phyloP scores from a whole-genome alignment of 352 stramenopile species.

The Phytophthora capsici region DNA sequence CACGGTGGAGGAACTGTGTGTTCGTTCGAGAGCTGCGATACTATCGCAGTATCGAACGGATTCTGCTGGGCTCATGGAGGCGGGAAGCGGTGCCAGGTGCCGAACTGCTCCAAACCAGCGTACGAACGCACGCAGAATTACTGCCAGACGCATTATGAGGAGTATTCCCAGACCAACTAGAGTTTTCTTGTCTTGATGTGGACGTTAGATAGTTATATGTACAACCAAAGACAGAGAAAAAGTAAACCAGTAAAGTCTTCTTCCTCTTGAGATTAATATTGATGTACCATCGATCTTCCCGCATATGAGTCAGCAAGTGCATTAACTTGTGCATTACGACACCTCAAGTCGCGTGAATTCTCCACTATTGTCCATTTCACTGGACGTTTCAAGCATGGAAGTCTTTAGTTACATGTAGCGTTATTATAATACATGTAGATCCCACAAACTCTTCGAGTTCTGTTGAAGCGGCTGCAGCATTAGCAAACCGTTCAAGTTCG shows the following conservation, averaged over 20 bases:
- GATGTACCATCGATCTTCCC: too few relatives aligned
- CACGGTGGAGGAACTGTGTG: slow-evolving; percentile 65
- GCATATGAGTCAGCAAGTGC: slow-evolving; percentile 12
- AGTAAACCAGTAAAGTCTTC: not conserved
- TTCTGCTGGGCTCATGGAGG: slow-evolving; percentile 55
- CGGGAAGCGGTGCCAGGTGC: slow-evolving; percentile 50
- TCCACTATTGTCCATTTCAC: slow-evolving; percentile 1
- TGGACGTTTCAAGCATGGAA: not conserved
- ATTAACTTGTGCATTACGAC: slow-evolving; percentile 3
- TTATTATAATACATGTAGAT: too few relatives aligned
- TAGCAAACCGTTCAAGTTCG: slow-evolving; percentile 18
- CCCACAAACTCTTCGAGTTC: too few relatives aligned
- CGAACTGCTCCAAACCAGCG: slow-evolving; percentile 55
- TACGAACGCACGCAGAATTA: slow-evolving; percentile 72
- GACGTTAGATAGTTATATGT: slow-evolving; percentile 34
- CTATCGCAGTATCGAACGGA: slow-evolving; percentile 63
- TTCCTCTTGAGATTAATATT: not conserved
- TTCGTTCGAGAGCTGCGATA: slow-evolving; percentile 51
- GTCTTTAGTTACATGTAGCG: not conserved
- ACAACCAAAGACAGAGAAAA: slow-evolving; percentile 20
- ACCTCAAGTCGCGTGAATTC: not conserved
- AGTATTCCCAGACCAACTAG: slow-evolving; percentile 24
- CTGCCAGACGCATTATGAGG: slow-evolving; percentile 56
- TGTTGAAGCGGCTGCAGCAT: slow-evolving; percentile 24
- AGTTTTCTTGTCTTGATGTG: not conserved